Percentiles rank a stretch among this genome's conserved stretches.
phyloP scores from a whole-genome alignment of 2,329 filamentous ascomycete species.

The Penicillium sp. region DNA sequence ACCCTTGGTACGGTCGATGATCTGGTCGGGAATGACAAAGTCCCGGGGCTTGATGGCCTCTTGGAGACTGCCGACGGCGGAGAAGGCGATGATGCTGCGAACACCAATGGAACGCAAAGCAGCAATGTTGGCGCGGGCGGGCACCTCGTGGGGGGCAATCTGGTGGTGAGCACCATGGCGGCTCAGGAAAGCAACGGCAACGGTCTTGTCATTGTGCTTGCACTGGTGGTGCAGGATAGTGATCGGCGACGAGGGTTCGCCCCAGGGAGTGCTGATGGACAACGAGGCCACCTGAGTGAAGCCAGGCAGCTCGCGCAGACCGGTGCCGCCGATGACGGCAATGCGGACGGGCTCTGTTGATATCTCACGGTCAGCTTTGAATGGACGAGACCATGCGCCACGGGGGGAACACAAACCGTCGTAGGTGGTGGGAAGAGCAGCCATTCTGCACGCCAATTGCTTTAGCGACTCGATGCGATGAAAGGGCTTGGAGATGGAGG shows the following conservation, averaged over 20 bases:
- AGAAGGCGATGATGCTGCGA: slow-evolving; percentile 89
- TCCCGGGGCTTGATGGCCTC: slow-evolving; percentile 94
- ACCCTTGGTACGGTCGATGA: slow-evolving; percentile 97
- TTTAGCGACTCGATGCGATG: slow-evolving; percentile 38
- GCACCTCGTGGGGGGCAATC: slow-evolving; percentile 92
- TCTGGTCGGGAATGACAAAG: slow-evolving; percentile 94
- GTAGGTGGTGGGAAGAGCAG: slow-evolving; percentile 61
- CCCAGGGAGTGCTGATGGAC: slow-evolving; percentile 84
- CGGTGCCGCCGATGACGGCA: slow-evolving; percentile 91
- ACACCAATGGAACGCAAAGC: slow-evolving; percentile 91
- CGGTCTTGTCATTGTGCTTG: slow-evolving; percentile 64
- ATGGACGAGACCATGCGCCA: not conserved
- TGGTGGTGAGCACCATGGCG: slow-evolving; percentile 90
- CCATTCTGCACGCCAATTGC: slow-evolving; percentile 50
- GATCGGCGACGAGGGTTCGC: slow-evolving; percentile 75
- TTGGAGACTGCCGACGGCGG: slow-evolving; percentile 87
- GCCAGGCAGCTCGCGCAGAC: slow-evolving; percentile 82
- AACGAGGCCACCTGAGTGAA: slow-evolving; percentile 84
- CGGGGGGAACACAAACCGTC: slow-evolving; percentile 55
- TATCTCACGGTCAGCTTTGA: slow-evolving; percentile 18
- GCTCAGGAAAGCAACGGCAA: slow-evolving; percentile 84
- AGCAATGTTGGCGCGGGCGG: slow-evolving; percentile 93
- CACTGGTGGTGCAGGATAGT: slow-evolving; percentile 85
- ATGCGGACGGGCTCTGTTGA: slow-evolving; percentile 69
- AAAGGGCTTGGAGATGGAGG: slow-evolving; percentile 31